Percentiles rank a stretch among this genome's conserved stretches.
Conservation (phyloP, 2,329 filamentous ascomycete species). For the Cephalotrichum gorgonifer region DNA sequence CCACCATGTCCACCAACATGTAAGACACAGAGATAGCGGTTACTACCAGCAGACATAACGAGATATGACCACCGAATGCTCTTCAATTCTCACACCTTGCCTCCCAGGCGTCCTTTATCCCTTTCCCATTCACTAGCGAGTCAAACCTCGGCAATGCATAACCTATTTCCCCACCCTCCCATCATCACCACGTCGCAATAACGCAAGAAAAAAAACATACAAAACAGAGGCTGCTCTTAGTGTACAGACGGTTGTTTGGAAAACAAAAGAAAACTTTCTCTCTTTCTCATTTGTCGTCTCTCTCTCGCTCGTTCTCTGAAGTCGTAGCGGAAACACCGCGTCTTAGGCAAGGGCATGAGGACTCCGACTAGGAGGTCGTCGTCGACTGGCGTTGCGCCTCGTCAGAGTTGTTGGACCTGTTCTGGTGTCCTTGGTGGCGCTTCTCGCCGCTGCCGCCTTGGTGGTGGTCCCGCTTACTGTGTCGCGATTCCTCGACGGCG, state of each 20-base stretch:
- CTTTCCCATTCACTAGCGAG: neutral
- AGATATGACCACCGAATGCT: no score
- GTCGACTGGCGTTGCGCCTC: conserved; percentile 6
- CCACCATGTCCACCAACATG: no score
- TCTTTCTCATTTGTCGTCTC: neutral
- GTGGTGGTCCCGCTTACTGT: conserved; percentile 57
- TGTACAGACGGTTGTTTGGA: conserved; percentile 11
- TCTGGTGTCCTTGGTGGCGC: conserved; percentile 5
- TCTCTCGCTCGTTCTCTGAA: neutral
- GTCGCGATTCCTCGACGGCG: conserved; percentile 81
- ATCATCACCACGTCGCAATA: conserved; percentile 3
- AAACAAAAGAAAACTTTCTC: conserved; percentile 1
- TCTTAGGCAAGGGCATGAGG: neutral
- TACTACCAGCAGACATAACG: no score
- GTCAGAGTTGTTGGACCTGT: conserved; percentile 5
- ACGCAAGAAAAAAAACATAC: neutral
- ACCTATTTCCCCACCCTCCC: conserved; percentile 1
- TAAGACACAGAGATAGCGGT: no score
- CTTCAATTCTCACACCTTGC: no score
- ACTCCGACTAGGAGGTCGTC: no score
- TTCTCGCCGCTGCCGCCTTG: conserved; percentile 27
- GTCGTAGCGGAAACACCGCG: neutral
- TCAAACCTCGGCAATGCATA: conserved; percentile 5
- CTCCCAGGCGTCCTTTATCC: no score
- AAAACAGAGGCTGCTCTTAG: conserved; percentile 6